These are phyloP conservation scores for Botryotinia convoluta DNA, from an alignment of 2,329 filamentous ascomycete species.

Conservation along the genomic window DNA sequence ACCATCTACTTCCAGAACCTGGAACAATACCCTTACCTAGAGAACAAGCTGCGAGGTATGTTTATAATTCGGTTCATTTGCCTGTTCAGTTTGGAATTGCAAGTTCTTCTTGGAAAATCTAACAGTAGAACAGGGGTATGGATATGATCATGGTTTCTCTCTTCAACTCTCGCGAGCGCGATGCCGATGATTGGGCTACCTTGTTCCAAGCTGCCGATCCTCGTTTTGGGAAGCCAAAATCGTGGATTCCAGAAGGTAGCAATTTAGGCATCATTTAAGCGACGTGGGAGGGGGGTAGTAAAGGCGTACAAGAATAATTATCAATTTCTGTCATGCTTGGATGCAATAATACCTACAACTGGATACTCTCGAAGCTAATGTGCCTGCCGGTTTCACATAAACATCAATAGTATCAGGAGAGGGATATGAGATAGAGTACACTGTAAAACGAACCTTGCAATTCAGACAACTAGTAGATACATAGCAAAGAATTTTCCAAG, in stretches of 20 bases:
- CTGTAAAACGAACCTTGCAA: too few relatives aligned
- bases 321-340: too few relatives aligned
- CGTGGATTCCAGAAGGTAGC: neutral
- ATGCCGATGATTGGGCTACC: neutral
- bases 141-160: neutral
- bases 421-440: too few relatives aligned
- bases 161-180: neutral
- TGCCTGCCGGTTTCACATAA: too few relatives aligned
- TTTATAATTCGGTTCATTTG: neutral
- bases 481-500: too few relatives aligned
- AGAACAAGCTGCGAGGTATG: neutral
- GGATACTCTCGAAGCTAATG: too few relatives aligned
- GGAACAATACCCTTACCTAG: neutral
- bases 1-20: neutral
- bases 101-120: neutral
- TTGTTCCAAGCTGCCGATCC: neutral
- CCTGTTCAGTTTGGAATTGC: neutral
- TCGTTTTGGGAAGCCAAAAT: neutral
- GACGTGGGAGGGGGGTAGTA: neutral
- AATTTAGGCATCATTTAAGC: neutral
- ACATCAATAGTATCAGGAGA: too few relatives aligned
- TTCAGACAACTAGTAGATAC: too few relatives aligned
- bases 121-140: neutral
- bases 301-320: neutral
- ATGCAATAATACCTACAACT: too few relatives aligned